Conservation (phyloP, 2,329 filamentous ascomycete species). For the Pseudogymnoascus sp. region DNA sequence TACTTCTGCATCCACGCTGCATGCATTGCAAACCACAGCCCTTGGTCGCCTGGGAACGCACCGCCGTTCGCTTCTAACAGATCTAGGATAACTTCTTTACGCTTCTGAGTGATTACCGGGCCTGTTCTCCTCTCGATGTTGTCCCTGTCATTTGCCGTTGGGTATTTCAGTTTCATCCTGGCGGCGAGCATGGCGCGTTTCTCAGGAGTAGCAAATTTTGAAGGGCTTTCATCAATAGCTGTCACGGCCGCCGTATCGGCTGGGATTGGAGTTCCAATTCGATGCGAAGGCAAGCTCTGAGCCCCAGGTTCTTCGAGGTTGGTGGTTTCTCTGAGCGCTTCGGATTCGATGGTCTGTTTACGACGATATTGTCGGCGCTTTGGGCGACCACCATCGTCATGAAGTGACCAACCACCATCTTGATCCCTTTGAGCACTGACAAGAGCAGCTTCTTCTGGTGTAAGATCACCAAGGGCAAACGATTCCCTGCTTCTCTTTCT, state of each 20-base stretch:
- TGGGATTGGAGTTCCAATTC: not conserved
- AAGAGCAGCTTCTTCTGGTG: slow-evolving; percentile 10
- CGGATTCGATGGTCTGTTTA: not conserved
- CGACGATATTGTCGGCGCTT: slow-evolving; percentile 7
- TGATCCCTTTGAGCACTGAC: not conserved
- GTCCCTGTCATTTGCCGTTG: not conserved
- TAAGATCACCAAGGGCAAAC: not conserved
- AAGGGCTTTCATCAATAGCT: not conserved
- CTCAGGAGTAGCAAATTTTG: not conserved
- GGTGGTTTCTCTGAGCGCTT: not conserved
- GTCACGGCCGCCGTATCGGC: not conserved
- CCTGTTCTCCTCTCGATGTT: slow-evolving; percentile 6
- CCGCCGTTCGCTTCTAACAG: slow-evolving; percentile 19
- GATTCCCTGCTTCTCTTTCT: slow-evolving; percentile 8
- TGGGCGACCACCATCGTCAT: slow-evolving; percentile 19
- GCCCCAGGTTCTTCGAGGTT: not conserved
- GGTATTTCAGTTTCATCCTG: not conserved
- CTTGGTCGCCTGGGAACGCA: slow-evolving; percentile 25
- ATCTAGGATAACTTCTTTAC: slow-evolving; percentile 15
- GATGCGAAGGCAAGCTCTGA: not conserved
- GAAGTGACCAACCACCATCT: slow-evolving; percentile 21
- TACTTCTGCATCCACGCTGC: slow-evolving; percentile 23
- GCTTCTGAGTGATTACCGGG: slow-evolving; percentile 10
- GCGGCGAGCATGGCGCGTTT: slow-evolving; percentile 4
- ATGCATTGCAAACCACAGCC: slow-evolving; percentile 27